phyloP scores from a whole-genome alignment of 768 basidiomycete species.

The Leccinum subgranulosum region DNA sequence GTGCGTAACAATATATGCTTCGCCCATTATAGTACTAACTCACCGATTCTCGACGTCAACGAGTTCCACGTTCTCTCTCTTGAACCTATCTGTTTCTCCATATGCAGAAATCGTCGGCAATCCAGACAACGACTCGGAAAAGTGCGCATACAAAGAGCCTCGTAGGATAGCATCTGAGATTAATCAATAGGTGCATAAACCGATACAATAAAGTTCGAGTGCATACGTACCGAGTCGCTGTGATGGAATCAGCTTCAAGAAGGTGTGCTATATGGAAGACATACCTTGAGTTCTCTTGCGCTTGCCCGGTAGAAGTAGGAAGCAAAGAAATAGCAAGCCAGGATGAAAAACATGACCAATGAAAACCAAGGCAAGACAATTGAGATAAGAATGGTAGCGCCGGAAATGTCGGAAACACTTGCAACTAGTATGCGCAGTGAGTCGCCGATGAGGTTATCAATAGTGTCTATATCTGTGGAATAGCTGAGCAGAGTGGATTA shows the following conservation, averaged over 20 bases:
- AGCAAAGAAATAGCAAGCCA: slow-evolving; percentile 63
- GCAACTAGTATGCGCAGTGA: slow-evolving; percentile 67
- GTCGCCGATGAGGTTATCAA: slow-evolving; percentile 76
- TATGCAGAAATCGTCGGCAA: slow-evolving; percentile 88
- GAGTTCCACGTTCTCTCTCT: slow-evolving; percentile 66
- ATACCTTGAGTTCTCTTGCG: slow-evolving; percentile 80
- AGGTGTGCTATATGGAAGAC: slow-evolving; percentile 5
- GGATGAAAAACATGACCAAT: slow-evolving; percentile 62
- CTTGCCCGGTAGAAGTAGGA: slow-evolving; percentile 83
- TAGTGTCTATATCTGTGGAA: slow-evolving; percentile 63
- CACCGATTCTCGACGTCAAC: slow-evolving; percentile 83
- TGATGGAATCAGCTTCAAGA: slow-evolving; percentile 4
- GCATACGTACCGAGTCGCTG: slow-evolving; percentile 50
- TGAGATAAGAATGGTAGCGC: slow-evolving; percentile 75
- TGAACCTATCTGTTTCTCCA: slow-evolving; percentile 74
- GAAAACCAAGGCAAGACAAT: slow-evolving; percentile 84
- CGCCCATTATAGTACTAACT: slow-evolving; percentile 8
- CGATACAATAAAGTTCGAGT: not conserved
- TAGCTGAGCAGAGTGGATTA: not conserved
- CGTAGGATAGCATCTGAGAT: slow-evolving; percentile 75
- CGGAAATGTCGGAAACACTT: slow-evolving; percentile 63
- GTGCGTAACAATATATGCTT: not conserved
- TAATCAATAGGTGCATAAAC: not conserved
- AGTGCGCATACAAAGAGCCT: slow-evolving; percentile 86
- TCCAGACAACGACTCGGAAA: slow-evolving; percentile 87